Percentiles rank a stretch among this genome's conserved stretches.
Evolutionary conservation across 371 early-diverging fungal genomes (phyloP).

Genomic region (Mortierella sp.): DNA sequence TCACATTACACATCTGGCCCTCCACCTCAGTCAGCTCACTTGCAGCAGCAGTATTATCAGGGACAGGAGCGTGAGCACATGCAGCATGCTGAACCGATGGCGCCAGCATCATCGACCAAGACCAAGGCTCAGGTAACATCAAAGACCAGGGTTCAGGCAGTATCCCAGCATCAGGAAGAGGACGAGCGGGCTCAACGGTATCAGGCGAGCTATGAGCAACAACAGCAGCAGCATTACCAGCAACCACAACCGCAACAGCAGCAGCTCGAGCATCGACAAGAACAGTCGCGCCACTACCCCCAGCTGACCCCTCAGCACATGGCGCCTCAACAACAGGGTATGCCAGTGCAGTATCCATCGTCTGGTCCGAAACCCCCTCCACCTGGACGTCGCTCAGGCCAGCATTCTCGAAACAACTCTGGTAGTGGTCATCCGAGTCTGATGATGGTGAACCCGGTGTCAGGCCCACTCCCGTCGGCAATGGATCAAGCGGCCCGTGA

Average conservation of each 20-base stretch:
- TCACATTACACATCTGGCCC: background rate
- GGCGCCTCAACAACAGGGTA: constrained; percentile 8
- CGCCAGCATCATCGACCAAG: background rate
- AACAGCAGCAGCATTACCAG: constrained; percentile 8
- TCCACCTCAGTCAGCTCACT: background rate
- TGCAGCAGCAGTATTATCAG: constrained; percentile 20
- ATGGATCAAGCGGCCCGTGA: constrained; percentile 26
- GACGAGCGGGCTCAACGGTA: background rate
- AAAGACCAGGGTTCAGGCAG: background rate
- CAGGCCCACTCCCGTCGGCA: constrained; percentile 10
- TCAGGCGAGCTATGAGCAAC: background rate
- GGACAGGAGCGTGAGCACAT: constrained; percentile 7
- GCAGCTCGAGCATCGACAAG: constrained; percentile 13
- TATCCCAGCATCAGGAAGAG: constrained; percentile 1
- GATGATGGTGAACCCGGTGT: constrained; percentile 42
- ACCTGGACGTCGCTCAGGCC: constrained; percentile 32
- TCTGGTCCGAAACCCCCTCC: background rate
- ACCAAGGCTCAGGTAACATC: no score
- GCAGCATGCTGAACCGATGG: background rate
- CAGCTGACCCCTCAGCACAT: constrained; percentile 17
- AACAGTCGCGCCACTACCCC: constrained; percentile 19
- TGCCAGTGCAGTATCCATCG: constrained; percentile 17
- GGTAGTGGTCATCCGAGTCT: constrained; percentile 17
- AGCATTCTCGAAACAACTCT: constrained; percentile 46
- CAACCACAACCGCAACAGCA: constrained; percentile 16